Conservation (phyloP, 2,329 filamentous ascomycete species). For the Bertia moriformis region DNA sequence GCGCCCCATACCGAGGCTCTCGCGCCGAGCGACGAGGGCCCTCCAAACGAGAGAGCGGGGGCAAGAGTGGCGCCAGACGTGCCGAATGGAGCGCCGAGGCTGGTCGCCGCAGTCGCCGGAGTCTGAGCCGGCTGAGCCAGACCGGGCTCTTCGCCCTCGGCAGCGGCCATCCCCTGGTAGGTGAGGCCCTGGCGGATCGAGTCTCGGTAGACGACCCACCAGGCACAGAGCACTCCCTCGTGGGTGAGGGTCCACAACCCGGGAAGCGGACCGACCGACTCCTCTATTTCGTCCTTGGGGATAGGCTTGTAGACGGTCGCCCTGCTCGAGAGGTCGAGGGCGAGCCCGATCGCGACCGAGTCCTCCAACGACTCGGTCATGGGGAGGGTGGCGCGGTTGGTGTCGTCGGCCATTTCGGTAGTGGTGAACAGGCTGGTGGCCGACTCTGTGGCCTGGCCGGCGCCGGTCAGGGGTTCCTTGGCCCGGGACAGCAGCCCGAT, state of each 20-base stretch:
- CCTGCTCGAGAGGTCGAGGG: conserved; percentile 69
- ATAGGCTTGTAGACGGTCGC: conserved; percentile 70
- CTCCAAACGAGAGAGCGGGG: conserved; percentile 15
- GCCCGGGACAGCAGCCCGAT: conserved; percentile 67
- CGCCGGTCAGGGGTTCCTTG: conserved; percentile 47
- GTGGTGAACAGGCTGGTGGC: conserved; percentile 59
- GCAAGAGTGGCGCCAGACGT: conserved; percentile 10
- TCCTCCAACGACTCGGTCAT: conserved; percentile 54
- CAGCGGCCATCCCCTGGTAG: conserved; percentile 54
- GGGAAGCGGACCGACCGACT: conserved; percentile 69
- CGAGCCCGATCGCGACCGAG: conserved; percentile 65
- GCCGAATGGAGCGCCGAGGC: conserved; percentile 15
- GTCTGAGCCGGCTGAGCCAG: conserved; percentile 8
- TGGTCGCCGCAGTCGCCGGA: no score
- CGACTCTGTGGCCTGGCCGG: conserved; percentile 39
- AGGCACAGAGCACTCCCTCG: conserved; percentile 69
- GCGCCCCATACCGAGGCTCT: conserved; percentile 35
- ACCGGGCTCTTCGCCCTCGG: conserved; percentile 17
- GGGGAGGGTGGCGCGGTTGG: conserved; percentile 60
- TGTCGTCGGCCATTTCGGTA: conserved; percentile 60
- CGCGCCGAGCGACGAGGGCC: conserved; percentile 30
- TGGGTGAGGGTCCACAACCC: conserved; percentile 76
- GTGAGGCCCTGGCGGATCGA: conserved; percentile 61
- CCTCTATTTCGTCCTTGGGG: conserved; percentile 60
- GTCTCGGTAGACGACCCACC: conserved; percentile 87